Evolutionary conservation across 768 basidiomycete genomes (phyloP), one percentile per base, ranked within the genome.

Genomic region (Lactifluus subvellereus): DNA sequence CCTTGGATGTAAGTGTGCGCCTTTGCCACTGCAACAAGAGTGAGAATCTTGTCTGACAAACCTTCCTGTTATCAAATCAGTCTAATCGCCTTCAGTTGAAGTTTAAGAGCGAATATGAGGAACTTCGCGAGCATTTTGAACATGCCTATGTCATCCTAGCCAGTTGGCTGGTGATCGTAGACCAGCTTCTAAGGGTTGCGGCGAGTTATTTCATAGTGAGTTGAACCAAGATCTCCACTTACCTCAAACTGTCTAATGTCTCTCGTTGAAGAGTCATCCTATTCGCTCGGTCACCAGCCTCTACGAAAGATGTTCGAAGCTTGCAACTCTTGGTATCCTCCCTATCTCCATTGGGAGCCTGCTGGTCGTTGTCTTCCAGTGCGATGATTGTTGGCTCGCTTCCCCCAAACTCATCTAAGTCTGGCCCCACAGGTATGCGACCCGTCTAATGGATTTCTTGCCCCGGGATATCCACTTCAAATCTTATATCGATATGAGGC

Each of bases 101-200:
- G 43, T 45, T 64, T 42, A 55, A 42, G 53, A 60, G 33, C 18
- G 58, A 64, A 7, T 64, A 55, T 38, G 48, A 50, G 18, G 63
- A 64, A 11, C 63, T 64, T 37, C 47, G 58, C 40, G 63, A 45
- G 30, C 63, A 55, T 37, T 14, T 60, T 18, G 58, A 38, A n/a
- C 53, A 18, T 18, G 22, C 48, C 6, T 50, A 38, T 5, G 2
- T 64, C 53, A 64, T 64, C 13, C 3, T 64, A 20, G 3, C 43
- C 8, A 48, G 53, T 27, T 64, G 62, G 62, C 20, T 27, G 22
- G 8, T 51, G 20, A 51, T 54, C 40, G 6, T 55, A 30, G 13
- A 50, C 20, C 14, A 33, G n/a, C 40, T 64, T 51, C 18, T 42
- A 8, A 49, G 4, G n/a, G 32, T 11, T 30, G 45, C 20, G 8